Evolutionary conservation across 1,284 basidiomycete genomes (phyloP), one percentile per base, ranked within the genome.

Genomic region (Ceratobasidium sp.): DNA sequence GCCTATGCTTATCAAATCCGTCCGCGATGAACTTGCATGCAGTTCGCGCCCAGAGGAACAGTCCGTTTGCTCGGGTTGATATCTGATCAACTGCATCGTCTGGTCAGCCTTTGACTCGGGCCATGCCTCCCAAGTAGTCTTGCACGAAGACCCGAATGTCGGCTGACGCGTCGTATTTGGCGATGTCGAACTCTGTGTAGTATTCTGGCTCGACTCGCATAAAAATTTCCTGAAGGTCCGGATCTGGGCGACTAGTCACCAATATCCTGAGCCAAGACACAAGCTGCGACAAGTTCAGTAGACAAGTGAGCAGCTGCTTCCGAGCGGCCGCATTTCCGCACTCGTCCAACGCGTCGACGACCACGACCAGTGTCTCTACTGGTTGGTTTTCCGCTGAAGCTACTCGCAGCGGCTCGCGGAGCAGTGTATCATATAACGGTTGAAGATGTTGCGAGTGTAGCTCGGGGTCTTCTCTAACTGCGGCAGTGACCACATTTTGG

Each of bases 191-290:
- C 5, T 23, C n/a, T n/a, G n/a, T n/a, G n/a, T n/a, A n/a, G n/a
- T n/a, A n/a, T n/a, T n/a, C n/a, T n/a, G n/a, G n/a, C n/a, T n/a
- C n/a, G n/a, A n/a, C n/a, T n/a, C n/a, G n/a, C n/a, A 9, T n/a
- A 28, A 69, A 69, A 13, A 20, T 20, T 12, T n/a, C 9, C 54
- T 40, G 44, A 15, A 77, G 40, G 10, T 56, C 38, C 33, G 28
- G 17, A n/a, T 68, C 66, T n/a, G 66, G 65, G 5, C 76, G 76
- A 46, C 76, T 77, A 13, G 76, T 77, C 17, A 77, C 68, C 28
- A 77, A 26, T 33, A 77, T 23, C 20, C 46, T 54, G n/a, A n/a
- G n/a, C n/a, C 23, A 77, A 28, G 0, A 17, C 26, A 0, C 44
- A 17, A 40, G 59, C 26, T 62, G 12, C 4, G 12, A 62, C 28